These are phyloP conservation scores for Pisolithus tinctorius DNA, from an alignment of 768 basidiomycete species.

Conservation along the genomic window DNA sequence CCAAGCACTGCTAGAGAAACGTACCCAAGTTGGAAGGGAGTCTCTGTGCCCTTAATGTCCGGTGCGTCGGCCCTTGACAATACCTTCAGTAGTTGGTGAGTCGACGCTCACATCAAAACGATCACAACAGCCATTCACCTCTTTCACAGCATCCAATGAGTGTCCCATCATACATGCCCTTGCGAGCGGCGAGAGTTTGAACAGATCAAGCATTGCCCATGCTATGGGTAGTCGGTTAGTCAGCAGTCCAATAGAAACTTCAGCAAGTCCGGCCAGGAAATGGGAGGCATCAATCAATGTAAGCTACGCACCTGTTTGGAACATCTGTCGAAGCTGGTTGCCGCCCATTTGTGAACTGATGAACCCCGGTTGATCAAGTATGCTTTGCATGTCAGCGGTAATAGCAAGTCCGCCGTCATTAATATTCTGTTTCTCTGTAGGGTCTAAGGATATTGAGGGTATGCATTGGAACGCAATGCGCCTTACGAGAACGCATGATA, in stretches of 20 bases:
- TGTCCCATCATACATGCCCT: conserved; percentile 20
- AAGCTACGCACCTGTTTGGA: conserved; percentile 19
- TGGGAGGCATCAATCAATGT: neutral
- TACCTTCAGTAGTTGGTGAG: conserved; percentile 6
- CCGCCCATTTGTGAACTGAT: conserved; percentile 19
- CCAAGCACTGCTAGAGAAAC: conserved; percentile 35
- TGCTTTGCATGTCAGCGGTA: conserved; percentile 20
- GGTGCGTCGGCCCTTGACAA: conserved; percentile 28
- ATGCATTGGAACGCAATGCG: neutral
- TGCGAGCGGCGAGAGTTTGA: conserved; percentile 17
- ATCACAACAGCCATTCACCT: conserved; percentile 10
- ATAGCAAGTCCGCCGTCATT: conserved; percentile 19
- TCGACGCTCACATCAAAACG: neutral
- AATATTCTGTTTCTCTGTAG: neutral
- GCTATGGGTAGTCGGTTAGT: conserved; percentile 8
- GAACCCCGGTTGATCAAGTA: conserved; percentile 21
- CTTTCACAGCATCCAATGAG: conserved; percentile 10
- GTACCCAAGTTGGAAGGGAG: conserved; percentile 38
- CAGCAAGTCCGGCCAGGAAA: neutral
- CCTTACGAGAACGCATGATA: neutral
- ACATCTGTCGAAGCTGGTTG: conserved; percentile 23
- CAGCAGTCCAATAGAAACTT: neutral
- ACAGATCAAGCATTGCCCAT: conserved; percentile 11
- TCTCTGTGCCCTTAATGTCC: conserved; percentile 34
- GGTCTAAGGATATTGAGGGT: neutral